Base-by-base conservation (phyloP, 371 early-diverging fungal species). In the Mucor indicus region DNA sequence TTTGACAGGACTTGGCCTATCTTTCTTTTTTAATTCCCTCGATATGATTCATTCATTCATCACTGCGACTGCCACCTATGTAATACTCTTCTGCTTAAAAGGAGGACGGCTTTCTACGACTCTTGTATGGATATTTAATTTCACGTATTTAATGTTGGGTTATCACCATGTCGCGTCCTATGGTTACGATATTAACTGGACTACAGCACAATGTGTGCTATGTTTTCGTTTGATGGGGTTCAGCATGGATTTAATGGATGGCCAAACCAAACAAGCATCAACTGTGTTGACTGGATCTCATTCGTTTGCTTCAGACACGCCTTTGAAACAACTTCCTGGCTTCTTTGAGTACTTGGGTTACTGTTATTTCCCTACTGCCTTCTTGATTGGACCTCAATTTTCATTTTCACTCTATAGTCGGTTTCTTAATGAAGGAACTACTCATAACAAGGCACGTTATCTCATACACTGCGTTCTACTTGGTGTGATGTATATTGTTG, bases 361-460 rank as follows among this genome's bases (percentile, higher is more conserved):
- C 45, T 71, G 73, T 35, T 80, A 75, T 52, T 85, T 80, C 57
- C 82, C 76, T n/a, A 71, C 77, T 31, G 72, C 82, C 3, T 84
- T 85, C 62, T 49, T 87, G 38, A 75, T 83, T 22, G 87, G 87
- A 12, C 86, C 87, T 13, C 86, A 85, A 60, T 84, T 85, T 58
- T 81, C 85, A 23, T 87, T 81, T 56, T 69, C 71, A n/a, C 67
- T 80, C 15, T 87, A 84, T 57, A 56, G 61, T 60, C 13, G 61
- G 62, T 47, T 38, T 21, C 38, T 38, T 17, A 64, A 71, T 40
- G 50, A 50, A 12, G 49, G 63, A 51, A 69, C 56, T 38, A 67
- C 35, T 16, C 22, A 24, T 7, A 24, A 45, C 11, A 43, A 19
- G 22, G 21, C 22, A 11, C 22, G 20, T 11, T 65, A 69, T 53